A percentile compares a stretch with the other conserved stretches of the same genome.
These are phyloP conservation scores for Suillus sp. DNA, from an alignment of 768 basidiomycete genomes.

Conservation along the genomic window DNA sequence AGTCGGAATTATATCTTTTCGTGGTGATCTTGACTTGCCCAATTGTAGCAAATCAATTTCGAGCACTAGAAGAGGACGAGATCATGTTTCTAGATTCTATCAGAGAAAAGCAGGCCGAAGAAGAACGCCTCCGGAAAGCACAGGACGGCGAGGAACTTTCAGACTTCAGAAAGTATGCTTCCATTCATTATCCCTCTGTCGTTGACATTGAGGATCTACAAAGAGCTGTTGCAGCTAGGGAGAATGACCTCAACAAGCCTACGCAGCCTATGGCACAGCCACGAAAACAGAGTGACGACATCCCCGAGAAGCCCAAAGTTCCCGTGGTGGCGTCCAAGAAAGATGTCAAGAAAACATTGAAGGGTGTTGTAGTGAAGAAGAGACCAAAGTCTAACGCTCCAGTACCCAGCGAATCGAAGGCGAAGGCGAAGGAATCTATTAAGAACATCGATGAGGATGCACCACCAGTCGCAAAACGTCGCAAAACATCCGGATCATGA, in stretches of 20 bases:
- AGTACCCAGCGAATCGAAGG: slow-evolving; percentile 21
- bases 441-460: slow-evolving; percentile 29
- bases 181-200: slow-evolving; percentile 5
- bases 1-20: slow-evolving; percentile 13
- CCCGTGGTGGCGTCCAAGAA: slow-evolving; percentile 50
- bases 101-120: slow-evolving; percentile 71
- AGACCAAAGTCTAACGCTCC: slow-evolving; percentile 49
- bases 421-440: slow-evolving; percentile 19
- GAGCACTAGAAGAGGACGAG: slow-evolving; percentile 88
- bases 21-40: slow-evolving; percentile 15
- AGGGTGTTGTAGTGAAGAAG: slow-evolving; percentile 82
- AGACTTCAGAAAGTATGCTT: slow-evolving; percentile 72
- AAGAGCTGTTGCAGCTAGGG: slow-evolving; percentile 75
- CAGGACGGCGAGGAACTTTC: slow-evolving; percentile 80
- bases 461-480: slow-evolving; percentile 57
- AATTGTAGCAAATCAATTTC: slow-evolving; percentile 77
- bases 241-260: slow-evolving; percentile 47
- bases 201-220: slow-evolving; percentile 17
- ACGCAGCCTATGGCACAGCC: slow-evolving; percentile 35
- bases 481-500: slow-evolving; percentile 44
- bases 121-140: slow-evolving; percentile 74
- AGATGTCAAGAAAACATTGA: slow-evolving; percentile 65
- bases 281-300: slow-evolving; percentile 31
- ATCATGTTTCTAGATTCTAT: slow-evolving; percentile 87
- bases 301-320: slow-evolving; percentile 31